phyloP scores from a whole-genome alignment of 2,329 filamentous ascomycete genomes.

The Metarhizium album region DNA sequence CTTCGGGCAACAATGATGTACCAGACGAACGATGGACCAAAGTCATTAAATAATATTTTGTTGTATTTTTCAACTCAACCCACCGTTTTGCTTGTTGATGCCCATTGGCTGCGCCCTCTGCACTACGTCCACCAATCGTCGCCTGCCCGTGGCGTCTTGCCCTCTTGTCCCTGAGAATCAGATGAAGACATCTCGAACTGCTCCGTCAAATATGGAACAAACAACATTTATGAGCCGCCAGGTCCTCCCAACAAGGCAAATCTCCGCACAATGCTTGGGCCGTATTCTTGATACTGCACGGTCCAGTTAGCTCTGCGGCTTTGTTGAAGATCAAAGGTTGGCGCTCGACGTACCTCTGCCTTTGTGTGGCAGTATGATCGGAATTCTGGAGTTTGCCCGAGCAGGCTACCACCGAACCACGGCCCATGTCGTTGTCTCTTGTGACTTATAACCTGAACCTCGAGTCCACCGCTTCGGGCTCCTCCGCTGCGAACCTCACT shows the following conservation, averaged over 20 bases:
- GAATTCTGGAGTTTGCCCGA: slow-evolving; percentile 97
- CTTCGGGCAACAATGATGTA: not conserved
- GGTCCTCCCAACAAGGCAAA: slow-evolving; percentile 91
- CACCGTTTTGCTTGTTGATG: not conserved
- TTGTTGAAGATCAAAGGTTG: too few relatives aligned
- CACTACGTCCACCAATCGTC: not conserved
- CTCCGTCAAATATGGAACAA: not conserved
- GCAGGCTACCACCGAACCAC: slow-evolving; percentile 94
- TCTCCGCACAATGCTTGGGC: slow-evolving; percentile 86
- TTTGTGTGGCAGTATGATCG: slow-evolving; percentile 97
- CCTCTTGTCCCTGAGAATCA: not conserved
- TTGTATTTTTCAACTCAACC: not conserved
- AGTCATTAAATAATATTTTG: not conserved
- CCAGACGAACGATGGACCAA: not conserved
- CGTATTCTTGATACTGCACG: slow-evolving; percentile 80
- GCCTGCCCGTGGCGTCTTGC: not conserved
- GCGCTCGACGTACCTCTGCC: slow-evolving; percentile 43
- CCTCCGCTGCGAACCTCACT: slow-evolving; percentile 88
- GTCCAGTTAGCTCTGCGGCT: slow-evolving; percentile 13
- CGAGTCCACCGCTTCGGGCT: slow-evolving; percentile 84
- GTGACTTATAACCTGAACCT: slow-evolving; percentile 95
- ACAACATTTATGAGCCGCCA: slow-evolving; percentile 53
- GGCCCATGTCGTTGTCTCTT: slow-evolving; percentile 95
- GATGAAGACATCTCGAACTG: not conserved
- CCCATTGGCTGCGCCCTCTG: not conserved